Evolutionary conservation across 352 stramenopile genomes (phyloP), one percentile per base, ranked within the genome.

Genomic region (Phytophthora chlamydospora): DNA sequence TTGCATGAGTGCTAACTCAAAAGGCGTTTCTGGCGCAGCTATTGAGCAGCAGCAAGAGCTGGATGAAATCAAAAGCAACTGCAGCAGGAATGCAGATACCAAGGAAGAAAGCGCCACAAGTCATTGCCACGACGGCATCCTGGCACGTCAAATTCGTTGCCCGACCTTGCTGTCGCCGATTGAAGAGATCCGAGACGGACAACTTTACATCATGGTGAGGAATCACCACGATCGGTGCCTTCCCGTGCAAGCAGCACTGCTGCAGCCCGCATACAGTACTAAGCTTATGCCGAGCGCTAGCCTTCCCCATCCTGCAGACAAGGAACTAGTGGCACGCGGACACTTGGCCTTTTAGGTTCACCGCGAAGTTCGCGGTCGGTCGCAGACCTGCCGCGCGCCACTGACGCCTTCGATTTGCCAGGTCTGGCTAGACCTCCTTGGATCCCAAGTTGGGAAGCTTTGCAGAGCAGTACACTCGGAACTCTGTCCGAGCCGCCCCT

Each of bases 341-440:
- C 24, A 6, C 34, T 32, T 40, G n/a, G 14, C 35, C 7, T 31
- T 29, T 58, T 50, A 19, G 50, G 36, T 39, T 35, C 39, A 33
- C 21, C 34, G 44, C 44, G 24, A 29, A 4, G 2, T 29, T 29
- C 21, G 21, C 21, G 21, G 21, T 24, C 24, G 24, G 12, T 35
- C 17, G 51, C 27, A 34, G 39, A 61, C 19, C 19, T 10, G 36
- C 14, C 42, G 21, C 24, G 35, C 49, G 42, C 32, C 42, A 57
- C 59, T 67, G 59, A 62, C 59, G 51, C 32, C 52, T 67, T 62
- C 57, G 59, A 67, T 67, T 67, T 67, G 59, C 59, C 24, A 27
- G 50, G 44, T 50, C 51, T 46, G 59, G 52, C 59, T 68, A 57
- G 58, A 38, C 50, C 41, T 49, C 43, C 21, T 29, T 29, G 24